Conservation (phyloP, 2,329 filamentous ascomycete species). For the Mollisiaceae sp. region DNA sequence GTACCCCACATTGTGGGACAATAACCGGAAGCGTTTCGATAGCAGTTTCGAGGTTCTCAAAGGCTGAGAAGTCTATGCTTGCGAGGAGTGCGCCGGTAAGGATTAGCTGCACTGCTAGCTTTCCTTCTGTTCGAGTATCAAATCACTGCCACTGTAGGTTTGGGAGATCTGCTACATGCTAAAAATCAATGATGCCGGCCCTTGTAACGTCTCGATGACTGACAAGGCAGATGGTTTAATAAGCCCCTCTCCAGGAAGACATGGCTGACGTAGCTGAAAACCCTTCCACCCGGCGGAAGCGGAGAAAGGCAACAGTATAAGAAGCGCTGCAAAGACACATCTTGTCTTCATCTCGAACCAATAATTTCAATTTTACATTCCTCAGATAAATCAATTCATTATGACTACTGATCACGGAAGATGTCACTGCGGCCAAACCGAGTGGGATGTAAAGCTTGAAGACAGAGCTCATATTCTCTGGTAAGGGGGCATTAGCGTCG, state of each 20-base stretch:
- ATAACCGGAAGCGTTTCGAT: background rate
- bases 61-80: background rate
- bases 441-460: constrained; percentile 56
- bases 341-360: background rate
- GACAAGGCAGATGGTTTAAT: background rate
- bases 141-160: background rate
- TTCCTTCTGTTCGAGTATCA: background rate
- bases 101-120: background rate
- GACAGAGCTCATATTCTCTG: constrained; percentile 49
- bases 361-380: constrained; percentile 1
- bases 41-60: background rate
- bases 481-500: constrained; percentile 25
- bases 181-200: background rate
- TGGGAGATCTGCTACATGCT: background rate
- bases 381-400: constrained; percentile 11
- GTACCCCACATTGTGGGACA: constrained; percentile 6
- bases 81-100: background rate
- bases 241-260: constrained; percentile 9
- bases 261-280: constrained; percentile 17
- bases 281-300: background rate
- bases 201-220: background rate
- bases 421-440: constrained; percentile 60
- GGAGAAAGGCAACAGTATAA: constrained; percentile 8
- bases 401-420: constrained; percentile 45
- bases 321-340: background rate